A percentile compares a stretch with the other conserved stretches of the same genome.
These are phyloP conservation scores for Vinca minor DNA, from an alignment of 257 asterid species.

Conservation along the genomic window DNA sequence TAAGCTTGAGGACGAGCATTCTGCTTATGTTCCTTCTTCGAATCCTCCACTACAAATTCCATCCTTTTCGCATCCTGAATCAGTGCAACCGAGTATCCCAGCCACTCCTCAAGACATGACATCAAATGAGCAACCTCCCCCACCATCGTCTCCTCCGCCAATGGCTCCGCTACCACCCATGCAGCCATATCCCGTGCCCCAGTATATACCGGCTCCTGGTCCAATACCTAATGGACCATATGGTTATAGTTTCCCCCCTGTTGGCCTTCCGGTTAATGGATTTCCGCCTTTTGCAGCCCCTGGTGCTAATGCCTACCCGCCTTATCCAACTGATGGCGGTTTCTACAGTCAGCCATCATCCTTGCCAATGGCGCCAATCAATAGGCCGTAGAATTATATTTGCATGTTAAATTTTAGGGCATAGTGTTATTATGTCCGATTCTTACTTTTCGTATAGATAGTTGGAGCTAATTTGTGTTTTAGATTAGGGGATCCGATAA, in stretches of 20 bases:
- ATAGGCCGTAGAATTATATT: constrained; percentile 34
- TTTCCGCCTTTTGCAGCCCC: constrained; percentile 27
- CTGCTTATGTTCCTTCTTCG: constrained; percentile 37
- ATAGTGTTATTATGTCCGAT: background rate
- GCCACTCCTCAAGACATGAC: constrained; percentile 25
- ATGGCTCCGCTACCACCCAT: constrained; percentile 60
- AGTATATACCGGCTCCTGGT: constrained; percentile 45
- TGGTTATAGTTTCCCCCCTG: constrained; percentile 37
- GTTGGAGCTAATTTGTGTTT: background rate
- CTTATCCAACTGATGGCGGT: constrained; percentile 48
- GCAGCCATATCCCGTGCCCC: constrained; percentile 58
- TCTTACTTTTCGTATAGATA: background rate
- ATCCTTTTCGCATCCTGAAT: constrained; percentile 22
- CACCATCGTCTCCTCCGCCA: constrained; percentile 73
- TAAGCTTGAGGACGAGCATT: constrained; percentile 47
- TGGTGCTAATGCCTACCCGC: constrained; percentile 34
- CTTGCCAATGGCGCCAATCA: constrained; percentile 58
- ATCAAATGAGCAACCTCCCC: constrained; percentile 47
- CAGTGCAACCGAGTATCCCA: constrained; percentile 25
- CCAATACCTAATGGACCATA: constrained; percentile 33
- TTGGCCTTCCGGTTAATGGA: constrained; percentile 33
- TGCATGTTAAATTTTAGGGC: constrained; percentile 3
- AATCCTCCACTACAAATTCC: constrained; percentile 27
- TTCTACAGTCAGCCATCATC: constrained; percentile 51
- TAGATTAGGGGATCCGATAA: background rate